Conservation (phyloP, 192 early-diverging fungal species). For the Coemansia sp. region DNA sequence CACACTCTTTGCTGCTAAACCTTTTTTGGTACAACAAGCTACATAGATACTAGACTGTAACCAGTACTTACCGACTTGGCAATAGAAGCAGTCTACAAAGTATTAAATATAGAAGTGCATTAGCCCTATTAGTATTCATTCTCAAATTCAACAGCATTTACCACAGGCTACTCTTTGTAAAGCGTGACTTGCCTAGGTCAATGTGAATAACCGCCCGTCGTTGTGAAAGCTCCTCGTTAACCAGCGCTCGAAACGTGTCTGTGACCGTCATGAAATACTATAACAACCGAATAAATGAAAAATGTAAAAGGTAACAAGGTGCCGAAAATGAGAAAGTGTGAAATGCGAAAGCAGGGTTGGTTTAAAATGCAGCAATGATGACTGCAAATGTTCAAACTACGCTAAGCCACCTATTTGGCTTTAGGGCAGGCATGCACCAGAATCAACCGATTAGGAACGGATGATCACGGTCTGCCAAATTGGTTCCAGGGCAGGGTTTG, state of each 20-base stretch:
- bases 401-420: too few species aligned
- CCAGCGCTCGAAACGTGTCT: neutral
- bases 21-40: neutral
- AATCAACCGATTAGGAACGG: neutral
- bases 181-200: conserved; percentile 1
- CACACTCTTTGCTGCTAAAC: neutral
- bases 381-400: too few species aligned
- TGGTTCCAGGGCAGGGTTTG: neutral
- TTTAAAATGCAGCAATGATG: too few species aligned
- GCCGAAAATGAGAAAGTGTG: neutral
- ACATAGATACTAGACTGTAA: too few species aligned
- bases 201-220: conserved; percentile 5
- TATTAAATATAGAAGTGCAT: conserved; percentile 2
- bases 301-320: neutral
- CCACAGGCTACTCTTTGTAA: neutral
- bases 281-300: neutral
- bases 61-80: conserved; percentile 67
- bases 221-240: neutral
- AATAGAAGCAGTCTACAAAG: conserved; percentile 70
- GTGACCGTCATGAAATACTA: conserved; percentile 9
- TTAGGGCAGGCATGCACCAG: too few species aligned
- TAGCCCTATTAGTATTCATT: neutral
- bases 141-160: neutral
- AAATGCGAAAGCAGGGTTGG: too few species aligned
- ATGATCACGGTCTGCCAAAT: neutral